phyloP scores from a whole-genome alignment of 1,284 basidiomycete species.

The Pholiota adiposa region DNA sequence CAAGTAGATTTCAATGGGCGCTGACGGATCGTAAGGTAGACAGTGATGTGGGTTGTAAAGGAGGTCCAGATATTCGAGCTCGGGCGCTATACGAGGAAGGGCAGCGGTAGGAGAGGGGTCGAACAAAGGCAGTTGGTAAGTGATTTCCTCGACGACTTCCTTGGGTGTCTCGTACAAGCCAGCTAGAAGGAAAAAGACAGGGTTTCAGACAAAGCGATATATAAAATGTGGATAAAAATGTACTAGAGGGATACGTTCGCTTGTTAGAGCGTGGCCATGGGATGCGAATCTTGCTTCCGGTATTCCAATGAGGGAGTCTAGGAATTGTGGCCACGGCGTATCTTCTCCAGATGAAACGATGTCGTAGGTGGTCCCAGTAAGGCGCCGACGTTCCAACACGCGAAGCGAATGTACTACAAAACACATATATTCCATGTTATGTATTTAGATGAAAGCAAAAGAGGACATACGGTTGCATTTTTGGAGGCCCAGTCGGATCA shows the following conservation, averaged over 20 bases:
- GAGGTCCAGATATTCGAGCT: conserved; percentile 61
- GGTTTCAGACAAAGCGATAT: conserved; percentile 2
- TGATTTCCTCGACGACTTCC: conserved; percentile 63
- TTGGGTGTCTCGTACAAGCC: conserved; percentile 60
- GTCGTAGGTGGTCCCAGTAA: conserved; percentile 63
- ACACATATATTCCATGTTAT: conserved; percentile 2
- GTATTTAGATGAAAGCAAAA: conserved; percentile 5
- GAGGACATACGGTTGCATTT: conserved; percentile 49
- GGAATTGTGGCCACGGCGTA: conserved; percentile 69
- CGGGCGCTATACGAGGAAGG: conserved; percentile 48
- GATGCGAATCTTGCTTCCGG: conserved; percentile 49
- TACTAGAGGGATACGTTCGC: conserved; percentile 52
- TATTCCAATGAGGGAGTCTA: conserved; percentile 47
- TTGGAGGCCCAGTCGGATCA: conserved; percentile 41
- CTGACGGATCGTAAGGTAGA: conserved; percentile 48
- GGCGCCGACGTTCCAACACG: conserved; percentile 66
- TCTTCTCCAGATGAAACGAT: conserved; percentile 65
- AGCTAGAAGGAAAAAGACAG: conserved; percentile 40
- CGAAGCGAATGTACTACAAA: conserved; percentile 70
- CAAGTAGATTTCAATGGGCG: conserved; percentile 68
- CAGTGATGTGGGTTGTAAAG: conserved; percentile 50
- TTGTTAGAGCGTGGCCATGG: conserved; percentile 68
- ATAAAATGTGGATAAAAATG: no score
- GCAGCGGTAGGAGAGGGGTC: conserved; percentile 38
- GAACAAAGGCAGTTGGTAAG: conserved; percentile 66